Conservation (phyloP, 2,329 filamentous ascomycete species). For the Fonsecaea pugnacius region DNA sequence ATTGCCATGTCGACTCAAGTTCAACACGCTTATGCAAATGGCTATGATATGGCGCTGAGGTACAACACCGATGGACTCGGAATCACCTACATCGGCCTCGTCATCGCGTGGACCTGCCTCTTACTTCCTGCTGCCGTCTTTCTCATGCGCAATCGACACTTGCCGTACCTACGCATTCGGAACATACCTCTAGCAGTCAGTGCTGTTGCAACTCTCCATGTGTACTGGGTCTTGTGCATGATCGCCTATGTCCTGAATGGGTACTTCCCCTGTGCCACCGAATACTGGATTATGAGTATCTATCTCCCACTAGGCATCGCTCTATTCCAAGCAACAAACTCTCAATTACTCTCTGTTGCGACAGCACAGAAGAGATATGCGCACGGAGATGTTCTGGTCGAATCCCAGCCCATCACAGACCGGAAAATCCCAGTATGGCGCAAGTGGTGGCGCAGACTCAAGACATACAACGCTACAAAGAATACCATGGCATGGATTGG, state of each 20-base stretch:
- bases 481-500: conserved; percentile 58
- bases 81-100: conserved; percentile 35
- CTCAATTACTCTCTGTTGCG: conserved; percentile 63
- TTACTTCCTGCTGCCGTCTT: conserved; percentile 41
- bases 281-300: conserved; percentile 71
- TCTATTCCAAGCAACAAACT: conserved; percentile 68
- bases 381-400: conserved; percentile 14
- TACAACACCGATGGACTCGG: conserved; percentile 38
- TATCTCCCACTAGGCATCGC: conserved; percentile 69
- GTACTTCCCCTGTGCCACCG: conserved; percentile 55
- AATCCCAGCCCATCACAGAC: conserved; percentile 21
- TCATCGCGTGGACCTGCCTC: conserved; percentile 42
- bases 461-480: conserved; percentile 52
- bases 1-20: background rate
- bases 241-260: conserved; percentile 45
- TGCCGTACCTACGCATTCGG: conserved; percentile 46
- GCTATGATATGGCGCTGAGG: conserved; percentile 35
- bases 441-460: conserved; percentile 46
- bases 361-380: conserved; percentile 53
- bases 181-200: conserved; percentile 46
- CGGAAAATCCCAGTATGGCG: conserved; percentile 36
- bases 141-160: conserved; percentile 42
- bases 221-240: conserved; percentile 46
- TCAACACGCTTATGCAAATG: conserved; percentile 24
- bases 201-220: conserved; percentile 45